These are phyloP conservation scores for Ophiosphaerella narmari DNA, from an alignment of 2,329 filamentous ascomycete species.

Conservation along the genomic window DNA sequence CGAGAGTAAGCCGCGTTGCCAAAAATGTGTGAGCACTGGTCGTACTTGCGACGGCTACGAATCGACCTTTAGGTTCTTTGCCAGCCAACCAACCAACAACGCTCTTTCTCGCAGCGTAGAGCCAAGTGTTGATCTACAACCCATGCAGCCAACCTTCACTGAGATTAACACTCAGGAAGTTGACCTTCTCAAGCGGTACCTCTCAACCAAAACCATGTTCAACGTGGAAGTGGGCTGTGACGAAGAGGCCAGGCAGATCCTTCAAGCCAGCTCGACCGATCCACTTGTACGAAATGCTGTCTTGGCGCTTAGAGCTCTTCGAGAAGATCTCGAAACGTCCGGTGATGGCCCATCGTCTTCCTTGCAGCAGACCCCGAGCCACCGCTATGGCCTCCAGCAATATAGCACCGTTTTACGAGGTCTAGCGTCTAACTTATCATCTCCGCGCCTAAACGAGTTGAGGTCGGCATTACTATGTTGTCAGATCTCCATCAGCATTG, in stretches of 20 bases:
- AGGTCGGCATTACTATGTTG: constrained; percentile 53
- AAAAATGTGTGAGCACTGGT: constrained; percentile 20
- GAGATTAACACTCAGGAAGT: constrained; percentile 17
- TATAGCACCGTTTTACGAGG: constrained; percentile 50
- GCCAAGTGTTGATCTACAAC: neutral
- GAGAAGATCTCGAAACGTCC: constrained; percentile 47
- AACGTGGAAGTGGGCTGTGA: constrained; percentile 15
- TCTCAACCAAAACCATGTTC: constrained; percentile 23
- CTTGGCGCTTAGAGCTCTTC: constrained; percentile 35
- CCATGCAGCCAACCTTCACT: constrained; percentile 3
- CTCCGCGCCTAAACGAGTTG: constrained; percentile 32
- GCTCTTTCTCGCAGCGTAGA: too few relatives aligned
- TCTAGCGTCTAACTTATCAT: constrained; percentile 48
- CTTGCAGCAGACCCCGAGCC: constrained; percentile 31
- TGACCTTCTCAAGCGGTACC: constrained; percentile 21
- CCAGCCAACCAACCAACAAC: constrained; percentile 5
- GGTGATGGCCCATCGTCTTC: constrained; percentile 28
- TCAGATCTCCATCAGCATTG: constrained; percentile 55
- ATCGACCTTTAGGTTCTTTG: constrained; percentile 16
- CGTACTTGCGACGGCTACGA: constrained; percentile 28
- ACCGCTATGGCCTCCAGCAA: constrained; percentile 49
- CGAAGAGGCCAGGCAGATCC: constrained; percentile 18
- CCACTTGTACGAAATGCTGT: constrained; percentile 44
- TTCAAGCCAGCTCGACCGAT: constrained; percentile 21
- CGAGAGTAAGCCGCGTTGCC: constrained; percentile 24